Conservation (phyloP, 2,329 filamentous ascomycete genomes). For the Knufia fluminis region DNA sequence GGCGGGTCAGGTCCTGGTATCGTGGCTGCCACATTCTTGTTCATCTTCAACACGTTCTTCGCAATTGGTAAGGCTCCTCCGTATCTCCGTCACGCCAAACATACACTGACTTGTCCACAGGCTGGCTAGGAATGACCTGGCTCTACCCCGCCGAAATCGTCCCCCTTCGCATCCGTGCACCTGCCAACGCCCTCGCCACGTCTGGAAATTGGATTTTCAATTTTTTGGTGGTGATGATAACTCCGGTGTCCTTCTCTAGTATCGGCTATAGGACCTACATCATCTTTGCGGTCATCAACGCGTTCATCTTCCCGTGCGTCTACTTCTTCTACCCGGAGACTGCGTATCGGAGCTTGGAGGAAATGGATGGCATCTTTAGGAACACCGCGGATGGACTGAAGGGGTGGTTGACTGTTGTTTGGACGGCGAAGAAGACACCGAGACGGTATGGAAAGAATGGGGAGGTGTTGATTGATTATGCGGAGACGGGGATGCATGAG, state of each 20-base stretch:
- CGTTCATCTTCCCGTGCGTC: conserved; percentile 45
- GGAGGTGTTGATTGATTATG: too few relatives aligned
- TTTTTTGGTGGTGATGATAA: conserved; percentile 71
- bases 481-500: too few relatives aligned
- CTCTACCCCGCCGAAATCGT: conserved; percentile 54
- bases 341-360: conserved; percentile 52
- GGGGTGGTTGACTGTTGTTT: too few relatives aligned
- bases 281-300: conserved; percentile 63
- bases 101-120: too few relatives aligned
- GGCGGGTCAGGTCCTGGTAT: conserved; percentile 41
- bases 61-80: too few relatives aligned
- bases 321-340: conserved; percentile 57
- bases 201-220: conserved; percentile 72
- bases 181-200: conserved; percentile 49
- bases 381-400: too few relatives aligned
- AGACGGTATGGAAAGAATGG: too few relatives aligned
- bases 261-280: conserved; percentile 72
- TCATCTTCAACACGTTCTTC: conserved; percentile 52
- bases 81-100: too few relatives aligned
- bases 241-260: conserved; percentile 62
- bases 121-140: conserved; percentile 53
- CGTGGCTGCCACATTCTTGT: conserved; percentile 48
- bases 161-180: conserved; percentile 33
- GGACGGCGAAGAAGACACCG: too few relatives aligned
- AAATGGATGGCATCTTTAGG: conserved; percentile 60